Base-by-base conservation (phyloP, 2,329 filamentous ascomycete species). In the Elsinoe arachidis region DNA sequence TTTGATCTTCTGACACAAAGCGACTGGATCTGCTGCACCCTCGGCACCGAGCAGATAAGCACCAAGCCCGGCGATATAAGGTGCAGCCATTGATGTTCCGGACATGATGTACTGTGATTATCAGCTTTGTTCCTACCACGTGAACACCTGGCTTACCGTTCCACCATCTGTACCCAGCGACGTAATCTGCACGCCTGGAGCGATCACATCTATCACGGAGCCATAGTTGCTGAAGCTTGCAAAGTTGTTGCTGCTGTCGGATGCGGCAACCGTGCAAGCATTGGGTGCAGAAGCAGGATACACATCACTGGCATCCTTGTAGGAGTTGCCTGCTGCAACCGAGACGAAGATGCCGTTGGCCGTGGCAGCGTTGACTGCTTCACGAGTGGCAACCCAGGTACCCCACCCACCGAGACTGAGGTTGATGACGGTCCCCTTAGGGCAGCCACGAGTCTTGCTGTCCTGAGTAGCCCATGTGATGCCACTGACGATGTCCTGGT, bases 1-100 rank as follows among this genome's bases (percentile, higher is more conserved):
- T 62, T 70, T 66, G 61, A 84, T 75, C 63, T 76, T 75, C 56
- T 67, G 51, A 64, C 74, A 76, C 19, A 84, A 75, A 10, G 72
- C 76, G 55, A 73, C 67, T 0, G 80, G 76, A n/a, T 70, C 72
- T 51, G 59, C 68, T 59, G 73, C 67, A 1, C 69, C 69, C 58
- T 78, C 72, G 11, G 79, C 68, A n/a, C 70, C 70, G 73, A 88
- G 83, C 33, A 88, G 72, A 70, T 88, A 88, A 26, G 83, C 84
- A 12, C 82, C 83, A 2, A 88, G 74, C 49, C 86, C 86, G 49
- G 82, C 79, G 56, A 88, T 77, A 67, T 87, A 84, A 1, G 85
- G 85, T 7, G 79, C 78, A 23, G 85, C 83, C 82, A 85, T 85
- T 35, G 77, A 82, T 5, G 83, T 86, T 34, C 83, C 83, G 12